Evolutionary conservation across 306 rosid species (phyloP).

Genomic region (Crataegus laevigata): DNA sequence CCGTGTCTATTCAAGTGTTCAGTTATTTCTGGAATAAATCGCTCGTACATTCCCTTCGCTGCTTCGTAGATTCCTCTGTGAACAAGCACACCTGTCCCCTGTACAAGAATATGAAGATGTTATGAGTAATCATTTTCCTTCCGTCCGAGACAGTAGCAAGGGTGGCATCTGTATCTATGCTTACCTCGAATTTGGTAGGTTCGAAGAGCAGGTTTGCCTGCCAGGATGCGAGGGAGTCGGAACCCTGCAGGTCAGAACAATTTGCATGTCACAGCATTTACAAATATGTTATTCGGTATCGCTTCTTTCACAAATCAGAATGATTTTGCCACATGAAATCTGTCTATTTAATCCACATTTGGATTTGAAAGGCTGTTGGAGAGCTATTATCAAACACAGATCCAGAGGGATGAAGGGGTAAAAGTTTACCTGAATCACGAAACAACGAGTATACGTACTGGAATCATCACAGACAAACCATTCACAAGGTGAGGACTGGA

Average conservation of each 20-base stretch:
- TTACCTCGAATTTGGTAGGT: slow-evolving; percentile 89
- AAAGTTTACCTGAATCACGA: slow-evolving; percentile 69
- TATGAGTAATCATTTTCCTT: neutral
- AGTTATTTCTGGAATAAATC: slow-evolving; percentile 72
- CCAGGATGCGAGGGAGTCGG: slow-evolving; percentile 89
- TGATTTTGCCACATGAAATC: neutral
- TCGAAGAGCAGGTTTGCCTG: slow-evolving; percentile 93
- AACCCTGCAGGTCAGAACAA: slow-evolving; percentile 55
- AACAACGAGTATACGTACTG: slow-evolving; percentile 65
- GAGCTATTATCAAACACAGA: neutral
- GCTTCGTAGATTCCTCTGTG: slow-evolving; percentile 98
- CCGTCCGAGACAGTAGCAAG: neutral
- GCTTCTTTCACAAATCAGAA: neutral
- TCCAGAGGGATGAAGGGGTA: neutral
- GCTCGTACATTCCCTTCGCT: slow-evolving; percentile 81
- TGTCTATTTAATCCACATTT: neutral
- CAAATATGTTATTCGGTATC: neutral
- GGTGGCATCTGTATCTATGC: neutral
- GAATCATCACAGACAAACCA: slow-evolving; percentile 91
- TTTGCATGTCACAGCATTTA: neutral
- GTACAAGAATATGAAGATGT: slow-evolving; percentile 1
- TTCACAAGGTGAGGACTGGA: slow-evolving; percentile 86
- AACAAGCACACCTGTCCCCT: slow-evolving; percentile 72
- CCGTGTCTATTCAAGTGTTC: slow-evolving; percentile 64
- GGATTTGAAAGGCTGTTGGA: neutral